A percentile compares a stretch with the other conserved stretches of the same genome.
Conservation (phyloP, 1,139 yeast species). For the Candida tropicalis region DNA sequence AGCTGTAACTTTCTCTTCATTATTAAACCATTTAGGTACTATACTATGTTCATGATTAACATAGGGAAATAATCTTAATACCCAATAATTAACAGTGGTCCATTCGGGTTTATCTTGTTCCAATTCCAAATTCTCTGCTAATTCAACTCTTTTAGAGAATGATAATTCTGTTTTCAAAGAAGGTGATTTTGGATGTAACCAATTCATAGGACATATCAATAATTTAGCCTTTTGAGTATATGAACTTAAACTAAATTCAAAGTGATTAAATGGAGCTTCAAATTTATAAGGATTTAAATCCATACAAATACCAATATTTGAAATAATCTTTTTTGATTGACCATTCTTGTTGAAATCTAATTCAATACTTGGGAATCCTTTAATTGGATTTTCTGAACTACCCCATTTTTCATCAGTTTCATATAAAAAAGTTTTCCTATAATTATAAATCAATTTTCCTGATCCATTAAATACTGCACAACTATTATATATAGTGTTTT, state of each 20-base stretch:
- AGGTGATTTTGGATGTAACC: conserved; percentile 68
- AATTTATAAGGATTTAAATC: conserved; percentile 88
- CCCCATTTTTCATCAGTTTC: conserved; percentile 86
- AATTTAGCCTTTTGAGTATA: conserved; percentile 50
- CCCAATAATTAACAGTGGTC: conserved; percentile 60
- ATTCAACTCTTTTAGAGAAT: conserved; percentile 2
- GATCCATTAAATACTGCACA: conserved; percentile 63
- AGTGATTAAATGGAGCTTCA: conserved; percentile 72
- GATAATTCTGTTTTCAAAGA: conserved; percentile 23
- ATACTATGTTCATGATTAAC: conserved; percentile 43
- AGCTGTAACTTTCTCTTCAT: conserved; percentile 30
- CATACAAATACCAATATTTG: conserved; percentile 91
- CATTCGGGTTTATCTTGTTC: conserved; percentile 20
- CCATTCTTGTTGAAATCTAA: conserved; percentile 26
- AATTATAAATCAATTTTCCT: conserved; percentile 66
- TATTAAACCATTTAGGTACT: conserved; percentile 24
- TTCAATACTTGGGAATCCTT: conserved; percentile 48
- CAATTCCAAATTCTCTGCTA: conserved; percentile 7
- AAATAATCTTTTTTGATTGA: conserved; percentile 22
- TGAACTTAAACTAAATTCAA: conserved; percentile 69
- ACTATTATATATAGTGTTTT: conserved; percentile 55
- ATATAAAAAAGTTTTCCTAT: conserved; percentile 77
- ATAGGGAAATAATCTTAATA: conserved; percentile 68
- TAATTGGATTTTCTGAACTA: conserved; percentile 63
- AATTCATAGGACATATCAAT: conserved; percentile 82